Conservation (phyloP, 2,329 filamentous ascomycete species). For the Neofusicoccum kwambonambiense region DNA sequence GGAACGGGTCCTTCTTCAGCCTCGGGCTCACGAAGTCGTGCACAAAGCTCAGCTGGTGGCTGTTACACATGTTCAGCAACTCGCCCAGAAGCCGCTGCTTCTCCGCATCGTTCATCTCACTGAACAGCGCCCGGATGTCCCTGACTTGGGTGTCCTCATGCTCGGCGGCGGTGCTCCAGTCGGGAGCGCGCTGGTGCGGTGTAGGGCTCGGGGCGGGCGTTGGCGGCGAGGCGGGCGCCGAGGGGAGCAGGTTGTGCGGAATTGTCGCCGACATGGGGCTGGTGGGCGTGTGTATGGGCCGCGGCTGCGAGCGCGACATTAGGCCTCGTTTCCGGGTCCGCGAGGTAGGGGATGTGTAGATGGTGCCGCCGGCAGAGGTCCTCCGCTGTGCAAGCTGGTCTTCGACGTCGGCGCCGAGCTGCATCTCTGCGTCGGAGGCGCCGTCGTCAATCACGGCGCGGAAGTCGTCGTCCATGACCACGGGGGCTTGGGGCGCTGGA, state of each 20-base stretch:
- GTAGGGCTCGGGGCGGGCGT: conserved; percentile 67
- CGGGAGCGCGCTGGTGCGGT: conserved; percentile 61
- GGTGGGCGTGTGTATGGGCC: conserved; percentile 50
- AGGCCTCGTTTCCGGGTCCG: conserved; percentile 39
- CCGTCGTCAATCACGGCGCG: conserved; percentile 7
- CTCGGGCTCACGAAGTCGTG: conserved; percentile 93
- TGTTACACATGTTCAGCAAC: conserved; percentile 90
- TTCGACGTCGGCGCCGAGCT: conserved; percentile 10
- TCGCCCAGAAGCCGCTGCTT: conserved; percentile 81
- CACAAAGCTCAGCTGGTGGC: conserved; percentile 91
- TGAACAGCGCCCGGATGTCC: conserved; percentile 77
- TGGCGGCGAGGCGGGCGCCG: conserved; percentile 64
- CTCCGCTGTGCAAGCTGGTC: not conserved
- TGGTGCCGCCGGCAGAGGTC: conserved; percentile 16
- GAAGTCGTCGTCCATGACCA: conserved; percentile 18
- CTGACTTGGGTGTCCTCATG: conserved; percentile 81
- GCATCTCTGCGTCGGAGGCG: conserved; percentile 16
- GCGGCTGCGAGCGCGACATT: conserved; percentile 43
- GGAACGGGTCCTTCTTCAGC: conserved; percentile 95
- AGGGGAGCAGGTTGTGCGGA: conserved; percentile 61
- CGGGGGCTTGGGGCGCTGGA: not conserved
- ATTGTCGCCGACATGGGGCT: conserved; percentile 51
- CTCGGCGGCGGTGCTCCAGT: conserved; percentile 76
- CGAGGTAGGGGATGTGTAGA: conserved; percentile 34
- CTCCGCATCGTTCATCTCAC: conserved; percentile 71